Conservation (phyloP, 108 stramenopile genomes). For the Bacterosira constricta region DNA sequence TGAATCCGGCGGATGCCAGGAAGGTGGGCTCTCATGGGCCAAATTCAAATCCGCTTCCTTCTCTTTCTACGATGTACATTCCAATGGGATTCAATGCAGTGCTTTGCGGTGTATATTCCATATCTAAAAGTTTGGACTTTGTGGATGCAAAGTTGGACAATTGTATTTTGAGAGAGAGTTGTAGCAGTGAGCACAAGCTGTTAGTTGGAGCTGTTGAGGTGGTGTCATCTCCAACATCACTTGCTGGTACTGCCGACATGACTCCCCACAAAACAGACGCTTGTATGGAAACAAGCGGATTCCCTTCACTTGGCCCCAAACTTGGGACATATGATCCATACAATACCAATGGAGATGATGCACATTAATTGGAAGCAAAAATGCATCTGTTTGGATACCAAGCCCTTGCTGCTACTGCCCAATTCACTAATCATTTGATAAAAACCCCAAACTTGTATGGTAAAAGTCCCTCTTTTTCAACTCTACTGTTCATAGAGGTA, state of each 20-base stretch:
- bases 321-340: slow-evolving; percentile 48
- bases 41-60: background rate
- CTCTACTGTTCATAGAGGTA: slow-evolving; percentile 7
- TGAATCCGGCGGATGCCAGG: slow-evolving; percentile 58
- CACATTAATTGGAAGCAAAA: slow-evolving; percentile 30
- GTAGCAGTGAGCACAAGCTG: slow-evolving; percentile 65
- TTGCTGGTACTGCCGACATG: slow-evolving; percentile 10
- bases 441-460: slow-evolving; percentile 4
- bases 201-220: background rate
- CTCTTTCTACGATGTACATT: slow-evolving; percentile 15
- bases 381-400: background rate
- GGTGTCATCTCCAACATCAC: too few species aligned
- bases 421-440: slow-evolving; percentile 1
- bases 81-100: slow-evolving; percentile 72
- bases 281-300: slow-evolving; percentile 64
- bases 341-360: slow-evolving; percentile 48
- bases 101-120: slow-evolving; percentile 71
- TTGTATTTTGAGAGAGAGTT: slow-evolving; percentile 70
- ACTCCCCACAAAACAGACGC: slow-evolving; percentile 70
- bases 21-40: slow-evolving; percentile 55
- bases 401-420: background rate
- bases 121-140: slow-evolving; percentile 60
- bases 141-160: slow-evolving; percentile 55
- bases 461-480: background rate
- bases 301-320: slow-evolving; percentile 77